Evolutionary conservation across 208 protist genomes (phyloP).

Genomic region (Wallacemonas rigidus): DNA sequence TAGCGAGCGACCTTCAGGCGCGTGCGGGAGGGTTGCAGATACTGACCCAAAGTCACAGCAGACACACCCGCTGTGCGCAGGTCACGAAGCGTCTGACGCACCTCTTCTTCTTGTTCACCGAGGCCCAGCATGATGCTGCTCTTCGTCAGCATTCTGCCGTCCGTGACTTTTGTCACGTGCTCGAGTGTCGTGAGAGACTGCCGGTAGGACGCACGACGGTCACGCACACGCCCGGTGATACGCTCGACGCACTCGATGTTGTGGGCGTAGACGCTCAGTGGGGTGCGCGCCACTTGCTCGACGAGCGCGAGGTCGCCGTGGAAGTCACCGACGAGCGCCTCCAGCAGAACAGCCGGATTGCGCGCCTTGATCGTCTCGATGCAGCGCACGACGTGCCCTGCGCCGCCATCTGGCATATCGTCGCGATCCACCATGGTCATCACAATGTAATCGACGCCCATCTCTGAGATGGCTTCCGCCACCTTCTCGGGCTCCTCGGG

Average conservation of each 20-base stretch:
- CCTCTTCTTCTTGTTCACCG: constrained; percentile 96
- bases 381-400: constrained; percentile 92
- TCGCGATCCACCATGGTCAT: constrained; percentile 98
- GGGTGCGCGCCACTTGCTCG: constrained; percentile 87
- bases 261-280: constrained; percentile 98
- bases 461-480: constrained; percentile 92
- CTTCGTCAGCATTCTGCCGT: constrained; percentile 95
- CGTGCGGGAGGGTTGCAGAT: constrained; percentile 95
- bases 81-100: constrained; percentile 95
- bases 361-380: constrained; percentile 88
- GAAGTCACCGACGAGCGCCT: constrained; percentile 98
- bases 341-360: constrained; percentile 85
- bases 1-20: constrained; percentile 98
- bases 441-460: constrained; percentile 98
- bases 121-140: constrained; percentile 98
- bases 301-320: constrained; percentile 86
- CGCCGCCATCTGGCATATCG: constrained; percentile 94
- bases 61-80: constrained; percentile 92
- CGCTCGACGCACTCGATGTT: constrained; percentile 98
- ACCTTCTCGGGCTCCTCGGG: constrained; percentile 94
- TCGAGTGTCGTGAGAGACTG: constrained; percentile 95
- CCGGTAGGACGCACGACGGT: constrained; percentile 94
- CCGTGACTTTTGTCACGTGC: constrained; percentile 83
- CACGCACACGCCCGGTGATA: constrained; percentile 91
- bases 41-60: constrained; percentile 96